Base-by-base conservation (phyloP, 805 yeast genomes). In the Wickerhamiella azymoides region DNA sequence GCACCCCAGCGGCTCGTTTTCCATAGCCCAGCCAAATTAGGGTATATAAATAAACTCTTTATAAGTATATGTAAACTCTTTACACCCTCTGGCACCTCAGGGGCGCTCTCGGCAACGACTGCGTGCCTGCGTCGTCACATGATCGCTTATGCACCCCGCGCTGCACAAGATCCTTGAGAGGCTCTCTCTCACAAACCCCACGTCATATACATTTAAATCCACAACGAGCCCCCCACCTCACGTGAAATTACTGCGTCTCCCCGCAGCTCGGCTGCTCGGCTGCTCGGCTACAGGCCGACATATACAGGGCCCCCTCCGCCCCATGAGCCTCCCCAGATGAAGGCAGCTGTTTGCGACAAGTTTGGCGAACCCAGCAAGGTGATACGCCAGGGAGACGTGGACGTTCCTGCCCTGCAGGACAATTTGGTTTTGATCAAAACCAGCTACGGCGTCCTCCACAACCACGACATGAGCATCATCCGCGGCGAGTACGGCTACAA, bases 381-480 rank as follows among this genome's bases (percentile, higher is more conserved):
- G 9, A 62, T 43, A 13, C 24, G 17, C 18, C 40, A 37, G 19
- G 37, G 33, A 7, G 36, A 37, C 2, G 38, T 43, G 13, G 24
- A 33, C 6, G 10, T 24, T 17, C 46, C 46, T 11, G n/a, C 24
- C 14, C 33, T 30, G 14, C 21, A 33, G 10, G 25, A 26, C 16
- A 30, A 28, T 16, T 11, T n/a, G 26, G 46, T 43, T 17, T 32
- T 43, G 19, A 27, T 43, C 37, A 43, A 43, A 37, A 27, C 40
- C 11, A 37, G 30, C 17, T 43, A 16, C 18, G 46, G 36, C 8
- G 41, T 26, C 4, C 18, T 43, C 16, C 46, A 43, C 35, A 37
- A 37, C 32, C 46, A 43, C 27, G 36, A 43, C 26, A 24, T 37
- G 30, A 18, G 33, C 10, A 17, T 43, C 9, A 39, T 43, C 32